These are phyloP conservation scores for Russula vinacea DNA, from an alignment of 768 basidiomycete genomes.

Conservation along the genomic window DNA sequence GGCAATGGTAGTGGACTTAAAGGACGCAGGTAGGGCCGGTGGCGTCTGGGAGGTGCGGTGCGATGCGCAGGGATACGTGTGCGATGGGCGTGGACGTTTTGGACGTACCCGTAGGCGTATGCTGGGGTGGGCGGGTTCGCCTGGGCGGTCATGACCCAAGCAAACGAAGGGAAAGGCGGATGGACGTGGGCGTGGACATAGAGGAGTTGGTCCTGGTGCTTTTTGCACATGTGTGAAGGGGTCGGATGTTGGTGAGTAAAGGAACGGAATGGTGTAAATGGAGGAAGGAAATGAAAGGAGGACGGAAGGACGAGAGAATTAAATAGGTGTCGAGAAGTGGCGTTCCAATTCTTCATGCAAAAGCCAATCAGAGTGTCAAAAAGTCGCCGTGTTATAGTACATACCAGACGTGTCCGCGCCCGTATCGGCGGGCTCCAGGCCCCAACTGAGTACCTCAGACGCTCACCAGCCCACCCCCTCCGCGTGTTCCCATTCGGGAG, in stretches of 20 bases:
- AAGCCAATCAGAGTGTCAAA: conserved; percentile 3
- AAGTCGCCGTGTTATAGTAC: conserved; percentile 22
- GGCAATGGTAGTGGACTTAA: background rate
- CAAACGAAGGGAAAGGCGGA: conserved; percentile 24
- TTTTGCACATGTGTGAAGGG: conserved; percentile 1
- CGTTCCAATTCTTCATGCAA: background rate
- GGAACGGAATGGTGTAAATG: background rate
- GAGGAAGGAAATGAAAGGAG: background rate
- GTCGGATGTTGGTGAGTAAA: background rate
- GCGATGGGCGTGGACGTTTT: conserved; percentile 2
- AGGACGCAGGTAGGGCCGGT: background rate
- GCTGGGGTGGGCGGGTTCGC: conserved; percentile 11
- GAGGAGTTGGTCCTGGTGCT: background rate
- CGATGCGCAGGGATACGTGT: background rate
- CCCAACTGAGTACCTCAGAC: background rate
- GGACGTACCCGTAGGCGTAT: conserved; percentile 21
- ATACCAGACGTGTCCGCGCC: conserved; percentile 8
- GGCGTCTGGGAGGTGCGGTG: background rate
- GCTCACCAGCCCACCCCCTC: background rate
- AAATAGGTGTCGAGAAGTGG: conserved; percentile 7
- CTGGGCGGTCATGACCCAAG: conserved; percentile 24
- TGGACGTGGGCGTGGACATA: too few species aligned
- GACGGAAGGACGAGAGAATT: background rate
- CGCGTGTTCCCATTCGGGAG: conserved; percentile 2
- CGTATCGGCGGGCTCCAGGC: conserved; percentile 11